These are phyloP conservation scores for Elsinoe batatas DNA, from an alignment of 2,329 filamentous ascomycete genomes.

Conservation along the genomic window DNA sequence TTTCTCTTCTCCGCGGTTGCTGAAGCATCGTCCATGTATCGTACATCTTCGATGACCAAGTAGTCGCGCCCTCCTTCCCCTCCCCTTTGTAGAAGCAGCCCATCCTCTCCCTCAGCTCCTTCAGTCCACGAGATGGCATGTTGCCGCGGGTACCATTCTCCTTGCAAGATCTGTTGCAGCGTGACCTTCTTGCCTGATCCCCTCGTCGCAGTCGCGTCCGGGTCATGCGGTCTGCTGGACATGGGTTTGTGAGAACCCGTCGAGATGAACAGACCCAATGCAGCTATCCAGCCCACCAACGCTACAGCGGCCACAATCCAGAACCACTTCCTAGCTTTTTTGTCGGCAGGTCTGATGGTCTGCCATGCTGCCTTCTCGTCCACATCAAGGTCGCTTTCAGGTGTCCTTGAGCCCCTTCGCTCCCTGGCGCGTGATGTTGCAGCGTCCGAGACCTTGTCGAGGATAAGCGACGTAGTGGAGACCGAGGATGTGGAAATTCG, in stretches of 20 bases:
- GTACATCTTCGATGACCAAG: constrained; percentile 78
- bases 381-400: constrained; percentile 38
- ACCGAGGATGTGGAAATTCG: constrained; percentile 58
- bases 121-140: constrained; percentile 69
- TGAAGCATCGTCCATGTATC: constrained; percentile 38
- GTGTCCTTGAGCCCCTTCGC: constrained; percentile 31
- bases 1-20: constrained; percentile 43
- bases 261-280: constrained; percentile 56
- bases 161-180: constrained; percentile 58
- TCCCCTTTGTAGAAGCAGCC: constrained; percentile 67
- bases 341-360: constrained; percentile 45
- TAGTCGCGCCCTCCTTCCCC: constrained; percentile 56
- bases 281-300: constrained; percentile 57
- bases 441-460: constrained; percentile 58
- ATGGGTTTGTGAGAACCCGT: constrained; percentile 56
- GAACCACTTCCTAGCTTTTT: constrained; percentile 51
- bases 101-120: constrained; percentile 68
- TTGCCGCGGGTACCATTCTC: constrained; percentile 53
- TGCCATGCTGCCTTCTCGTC: constrained; percentile 40
- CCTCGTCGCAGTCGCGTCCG: constrained; percentile 50
- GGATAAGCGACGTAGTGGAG: constrained; percentile 75
- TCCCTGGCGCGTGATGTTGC: constrained; percentile 37
- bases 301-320: constrained; percentile 53
- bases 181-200: constrained; percentile 64
- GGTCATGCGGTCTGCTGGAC: constrained; percentile 56